Conservation (phyloP, 1,139 yeast genomes). For the Geotrichum macrosporum region DNA sequence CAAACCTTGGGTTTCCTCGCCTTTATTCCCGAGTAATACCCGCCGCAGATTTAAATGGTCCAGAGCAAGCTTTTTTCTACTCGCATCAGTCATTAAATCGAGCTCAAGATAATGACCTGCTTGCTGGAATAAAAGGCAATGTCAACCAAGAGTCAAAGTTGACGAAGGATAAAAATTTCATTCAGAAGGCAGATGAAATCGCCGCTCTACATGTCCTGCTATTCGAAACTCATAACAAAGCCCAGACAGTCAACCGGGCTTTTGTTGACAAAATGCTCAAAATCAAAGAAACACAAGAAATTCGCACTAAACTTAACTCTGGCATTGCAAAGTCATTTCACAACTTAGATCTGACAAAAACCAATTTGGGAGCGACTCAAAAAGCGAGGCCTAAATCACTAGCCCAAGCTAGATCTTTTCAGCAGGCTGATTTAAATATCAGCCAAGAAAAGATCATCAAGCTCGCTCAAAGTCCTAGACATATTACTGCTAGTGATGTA, state of each 20-base stretch:
- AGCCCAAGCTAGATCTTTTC: neutral
- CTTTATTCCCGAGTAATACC: slow-evolving; percentile 1
- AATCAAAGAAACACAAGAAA: neutral
- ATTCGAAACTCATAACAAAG: slow-evolving; percentile 2
- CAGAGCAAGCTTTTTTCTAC: slow-evolving; percentile 9
- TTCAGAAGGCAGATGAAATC: slow-evolving; percentile 6
- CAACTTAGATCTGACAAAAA: neutral
- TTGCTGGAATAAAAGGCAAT: slow-evolving; percentile 14
- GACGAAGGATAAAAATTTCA: neutral
- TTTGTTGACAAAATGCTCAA: slow-evolving; percentile 6
- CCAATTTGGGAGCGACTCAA: neutral
- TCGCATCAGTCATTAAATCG: slow-evolving; percentile 8
- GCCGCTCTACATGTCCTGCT: slow-evolving; percentile 1
- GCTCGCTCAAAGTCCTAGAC: slow-evolving; percentile 12
- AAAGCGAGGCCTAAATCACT: neutral
- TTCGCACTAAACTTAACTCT: slow-evolving; percentile 2
- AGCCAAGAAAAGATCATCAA: slow-evolving; percentile 6
- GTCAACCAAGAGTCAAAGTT: neutral
- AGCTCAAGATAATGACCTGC: slow-evolving; percentile 7
- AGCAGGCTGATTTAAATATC: neutral
- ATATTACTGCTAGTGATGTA: slow-evolving; percentile 12
- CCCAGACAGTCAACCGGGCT: slow-evolving; percentile 2
- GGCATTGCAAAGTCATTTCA: slow-evolving; percentile 6
- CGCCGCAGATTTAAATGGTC: neutral
- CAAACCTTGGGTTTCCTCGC: neutral